Percentiles rank a stretch among this genome's conserved stretches.
Conservation (phyloP, 805 yeast species). For the Suhomyces sp. region DNA sequence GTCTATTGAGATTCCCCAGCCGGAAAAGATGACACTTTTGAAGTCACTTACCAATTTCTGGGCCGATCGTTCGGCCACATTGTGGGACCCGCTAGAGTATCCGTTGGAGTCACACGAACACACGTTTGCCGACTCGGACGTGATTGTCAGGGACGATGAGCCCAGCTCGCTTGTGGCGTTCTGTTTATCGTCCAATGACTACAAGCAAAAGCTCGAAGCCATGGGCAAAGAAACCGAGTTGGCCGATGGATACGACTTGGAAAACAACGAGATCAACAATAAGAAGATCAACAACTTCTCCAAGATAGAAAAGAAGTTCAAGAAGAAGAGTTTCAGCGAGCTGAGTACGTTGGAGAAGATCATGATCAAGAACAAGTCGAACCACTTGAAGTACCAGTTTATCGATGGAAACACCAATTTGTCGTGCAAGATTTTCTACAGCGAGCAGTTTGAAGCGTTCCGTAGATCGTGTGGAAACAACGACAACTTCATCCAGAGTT, state of each 20-base stretch:
- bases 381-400: slow-evolving; percentile 89
- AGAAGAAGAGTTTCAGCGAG: slow-evolving; percentile 23
- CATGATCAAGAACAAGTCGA: slow-evolving; percentile 79
- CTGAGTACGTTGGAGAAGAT: slow-evolving; percentile 52
- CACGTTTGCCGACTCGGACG: slow-evolving; percentile 89
- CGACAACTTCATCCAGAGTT: slow-evolving; percentile 77
- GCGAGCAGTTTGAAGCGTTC: slow-evolving; percentile 95
- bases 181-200: slow-evolving; percentile 83
- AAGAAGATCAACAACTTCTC: slow-evolving; percentile 37
- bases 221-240: slow-evolving; percentile 24
- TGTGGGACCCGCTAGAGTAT: slow-evolving; percentile 90
- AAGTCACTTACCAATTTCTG: slow-evolving; percentile 86
- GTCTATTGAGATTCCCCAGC: slow-evolving; percentile 34
- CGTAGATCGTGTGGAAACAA: slow-evolving; percentile 78
- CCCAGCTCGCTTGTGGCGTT: slow-evolving; percentile 94
- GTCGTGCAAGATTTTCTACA: slow-evolving; percentile 90
- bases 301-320: slow-evolving; percentile 42
- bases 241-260: slow-evolving; percentile 18
- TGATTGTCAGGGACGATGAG: slow-evolving; percentile 92
- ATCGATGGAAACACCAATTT: slow-evolving; percentile 75
- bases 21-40: slow-evolving; percentile 73
- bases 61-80: slow-evolving; percentile 95
- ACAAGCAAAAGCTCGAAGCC: slow-evolving; percentile 56
- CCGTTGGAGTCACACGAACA: slow-evolving; percentile 83
- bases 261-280: slow-evolving; percentile 25